Conservation (phyloP, 2,329 filamentous ascomycete genomes). For the Aquanectria penicillioides region DNA sequence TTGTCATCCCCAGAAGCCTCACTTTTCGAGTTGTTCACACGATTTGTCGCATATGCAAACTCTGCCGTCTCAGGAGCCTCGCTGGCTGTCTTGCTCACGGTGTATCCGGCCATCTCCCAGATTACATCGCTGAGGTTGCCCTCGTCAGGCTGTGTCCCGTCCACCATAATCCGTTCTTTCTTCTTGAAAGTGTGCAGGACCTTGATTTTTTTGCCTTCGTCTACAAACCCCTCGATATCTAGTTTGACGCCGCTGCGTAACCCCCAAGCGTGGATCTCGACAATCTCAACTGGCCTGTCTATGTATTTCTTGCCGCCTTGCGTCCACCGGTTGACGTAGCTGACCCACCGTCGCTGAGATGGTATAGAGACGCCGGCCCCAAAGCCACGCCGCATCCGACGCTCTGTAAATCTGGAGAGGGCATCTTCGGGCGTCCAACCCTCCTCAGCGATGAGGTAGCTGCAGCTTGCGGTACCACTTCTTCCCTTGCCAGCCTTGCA, state of each 20-base stretch:
- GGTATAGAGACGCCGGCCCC: conserved; percentile 92
- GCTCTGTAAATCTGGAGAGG: conserved; percentile 73
- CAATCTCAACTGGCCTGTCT: conserved; percentile 83
- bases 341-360: conserved; percentile 87
- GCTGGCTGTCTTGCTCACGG: conserved; percentile 40
- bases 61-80: conserved; percentile 51
- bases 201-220: conserved; percentile 90
- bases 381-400: conserved; percentile 89
- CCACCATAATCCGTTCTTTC: conserved; percentile 76
- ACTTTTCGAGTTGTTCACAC: conserved; percentile 9
- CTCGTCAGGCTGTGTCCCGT: conserved; percentile 63
- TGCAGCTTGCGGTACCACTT: conserved; percentile 87
- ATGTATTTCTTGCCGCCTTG: conserved; percentile 79
- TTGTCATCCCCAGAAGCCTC: conserved; percentile 19
- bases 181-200: conserved; percentile 82
- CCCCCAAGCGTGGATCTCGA: conserved; percentile 92
- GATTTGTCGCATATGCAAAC: conserved; percentile 44
- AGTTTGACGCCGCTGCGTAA: conserved; percentile 89
- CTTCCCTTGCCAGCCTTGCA: conserved; percentile 97
- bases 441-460: conserved; percentile 90
- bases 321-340: conserved; percentile 90
- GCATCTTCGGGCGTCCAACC: conserved; percentile 66
- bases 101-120: conserved; percentile 61
- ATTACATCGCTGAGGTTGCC: conserved; percentile 61
- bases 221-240: conserved; percentile 82